Percentiles rank a stretch among this genome's conserved stretches.
phyloP scores from a whole-genome alignment of 768 basidiomycete genomes.

The Panaeolus cyanescens region DNA sequence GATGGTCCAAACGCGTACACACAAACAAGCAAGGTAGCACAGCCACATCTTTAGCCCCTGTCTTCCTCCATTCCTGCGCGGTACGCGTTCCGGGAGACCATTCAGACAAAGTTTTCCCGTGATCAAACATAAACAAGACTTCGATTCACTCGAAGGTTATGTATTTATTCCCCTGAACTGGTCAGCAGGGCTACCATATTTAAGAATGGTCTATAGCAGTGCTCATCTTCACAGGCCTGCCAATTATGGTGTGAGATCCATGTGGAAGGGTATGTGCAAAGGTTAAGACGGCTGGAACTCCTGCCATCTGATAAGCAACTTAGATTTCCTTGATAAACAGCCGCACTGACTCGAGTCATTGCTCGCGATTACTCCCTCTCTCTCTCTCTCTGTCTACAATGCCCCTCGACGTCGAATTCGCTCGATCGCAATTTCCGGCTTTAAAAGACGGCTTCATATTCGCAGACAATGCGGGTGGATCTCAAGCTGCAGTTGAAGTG shows the following conservation, averaged over 20 bases:
- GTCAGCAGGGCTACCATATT: not conserved
- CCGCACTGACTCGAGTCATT: not conserved
- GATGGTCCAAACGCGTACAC: conserved; percentile 27
- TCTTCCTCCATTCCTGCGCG: not conserved
- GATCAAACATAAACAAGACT: not conserved
- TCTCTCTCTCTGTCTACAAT: not conserved
- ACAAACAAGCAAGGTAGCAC: conserved; percentile 15
- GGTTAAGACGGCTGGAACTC: not conserved
- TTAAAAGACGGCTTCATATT: conserved; percentile 62
- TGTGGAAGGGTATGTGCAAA: not conserved
- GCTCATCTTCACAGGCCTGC: not conserved
- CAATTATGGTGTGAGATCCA: not conserved
- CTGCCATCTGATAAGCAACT: not conserved
- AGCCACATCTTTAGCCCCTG: not conserved
- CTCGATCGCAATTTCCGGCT: conserved; percentile 64
- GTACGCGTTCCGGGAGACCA: no score
- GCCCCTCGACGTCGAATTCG: conserved; percentile 47
- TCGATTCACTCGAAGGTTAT: not conserved
- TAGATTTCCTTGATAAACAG: not conserved
- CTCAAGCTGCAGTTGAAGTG: conserved; percentile 56
- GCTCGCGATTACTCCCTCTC: not conserved
- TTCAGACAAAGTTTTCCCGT: no score
- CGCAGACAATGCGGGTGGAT: conserved; percentile 80
- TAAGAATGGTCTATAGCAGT: not conserved
- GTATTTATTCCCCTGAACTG: not conserved